Conservation (phyloP, 441 rosid species). For the Syzygium malaccense region DNA sequence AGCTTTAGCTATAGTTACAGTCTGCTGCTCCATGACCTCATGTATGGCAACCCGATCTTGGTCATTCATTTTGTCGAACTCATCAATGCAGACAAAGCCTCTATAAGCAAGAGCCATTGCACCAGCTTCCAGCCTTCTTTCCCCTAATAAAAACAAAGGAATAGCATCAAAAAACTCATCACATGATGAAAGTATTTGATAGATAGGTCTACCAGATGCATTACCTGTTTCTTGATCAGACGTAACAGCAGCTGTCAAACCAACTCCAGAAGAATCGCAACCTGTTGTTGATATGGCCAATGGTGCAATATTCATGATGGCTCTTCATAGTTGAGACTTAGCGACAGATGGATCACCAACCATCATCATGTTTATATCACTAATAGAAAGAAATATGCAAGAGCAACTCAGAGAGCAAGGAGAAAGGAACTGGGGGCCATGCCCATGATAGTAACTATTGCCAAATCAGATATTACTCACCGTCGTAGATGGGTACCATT, state of each 20-base stretch:
- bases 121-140: conserved; percentile 98
- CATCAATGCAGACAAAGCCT: conserved; percentile 96
- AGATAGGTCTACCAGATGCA: neutral
- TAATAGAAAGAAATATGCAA: conserved; percentile 13
- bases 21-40: conserved; percentile 99
- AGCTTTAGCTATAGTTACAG: conserved; percentile 98
- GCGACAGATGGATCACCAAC: conserved; percentile 99
- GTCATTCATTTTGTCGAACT: conserved; percentile 99
- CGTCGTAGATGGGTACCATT: conserved; percentile 97
- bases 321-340: conserved; percentile 92
- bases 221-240: conserved; percentile 98
- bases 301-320: conserved; percentile 96
- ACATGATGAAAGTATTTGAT: neutral
- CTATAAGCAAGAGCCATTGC: conserved; percentile 99
- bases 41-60: conserved; percentile 99
- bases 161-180: neutral
- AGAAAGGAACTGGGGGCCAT: neutral
- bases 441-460: neutral
- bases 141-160: conserved; percentile 43
- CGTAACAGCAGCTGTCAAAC: conserved; percentile 98
- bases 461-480: conserved; percentile 31
- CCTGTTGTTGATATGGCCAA: conserved; percentile 98
- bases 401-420: neutral
- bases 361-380: conserved; percentile 99
- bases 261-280: conserved; percentile 98